These are phyloP conservation scores for Penicillium nucicola DNA, from an alignment of 495 filamentous ascomycete genomes.

Conservation along the genomic window DNA sequence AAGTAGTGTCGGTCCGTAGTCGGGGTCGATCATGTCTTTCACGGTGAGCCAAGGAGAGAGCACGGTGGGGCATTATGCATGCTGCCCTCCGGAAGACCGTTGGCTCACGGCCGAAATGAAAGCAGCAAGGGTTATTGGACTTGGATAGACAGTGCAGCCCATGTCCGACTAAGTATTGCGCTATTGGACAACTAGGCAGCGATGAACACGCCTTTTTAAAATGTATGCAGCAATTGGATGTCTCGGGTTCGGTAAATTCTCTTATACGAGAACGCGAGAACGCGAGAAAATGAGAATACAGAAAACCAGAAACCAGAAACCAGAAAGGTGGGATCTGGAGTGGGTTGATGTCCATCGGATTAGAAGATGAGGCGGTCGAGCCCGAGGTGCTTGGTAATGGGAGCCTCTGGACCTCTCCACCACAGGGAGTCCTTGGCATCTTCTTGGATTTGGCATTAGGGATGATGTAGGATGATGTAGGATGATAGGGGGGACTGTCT, in stretches of 20 bases:
- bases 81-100: not conserved
- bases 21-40: not conserved
- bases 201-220: too few species aligned
- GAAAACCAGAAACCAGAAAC: too few species aligned
- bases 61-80: not conserved
- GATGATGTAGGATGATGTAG: too few species aligned
- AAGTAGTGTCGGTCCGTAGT: too few species aligned
- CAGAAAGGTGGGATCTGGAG: not conserved
- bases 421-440: too few species aligned
- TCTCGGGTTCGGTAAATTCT: too few species aligned
- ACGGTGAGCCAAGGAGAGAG: not conserved
- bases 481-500: not conserved
- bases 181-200: too few species aligned
- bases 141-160: not conserved
- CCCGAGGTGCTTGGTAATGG: constrained; percentile 23
- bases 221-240: too few species aligned
- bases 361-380: constrained; percentile 16
- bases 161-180: not conserved
- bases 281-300: too few species aligned
- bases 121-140: not conserved
- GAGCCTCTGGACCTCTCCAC: constrained; percentile 3
- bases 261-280: too few species aligned
- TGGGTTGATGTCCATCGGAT: not conserved
- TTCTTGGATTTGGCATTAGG: constrained; percentile 7
- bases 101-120: not conserved